These are phyloP conservation scores for Onygenales sp. DNA, from an alignment of 2,329 filamentous ascomycete species.

Conservation along the genomic window DNA sequence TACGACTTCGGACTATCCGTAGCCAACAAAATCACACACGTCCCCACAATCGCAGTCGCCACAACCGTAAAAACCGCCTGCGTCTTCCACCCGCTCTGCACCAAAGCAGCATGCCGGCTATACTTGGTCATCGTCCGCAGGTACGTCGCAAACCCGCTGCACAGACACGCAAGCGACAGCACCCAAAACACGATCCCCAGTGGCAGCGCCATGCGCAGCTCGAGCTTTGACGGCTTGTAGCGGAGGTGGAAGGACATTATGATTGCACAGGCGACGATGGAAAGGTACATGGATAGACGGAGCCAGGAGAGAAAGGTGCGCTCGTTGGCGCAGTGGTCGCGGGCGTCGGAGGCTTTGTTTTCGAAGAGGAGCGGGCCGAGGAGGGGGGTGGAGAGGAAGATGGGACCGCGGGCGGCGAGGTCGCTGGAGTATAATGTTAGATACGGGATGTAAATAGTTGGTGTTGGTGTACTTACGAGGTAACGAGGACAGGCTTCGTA, in stretches of 20 bases:
- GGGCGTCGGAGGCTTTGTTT: constrained; percentile 56
- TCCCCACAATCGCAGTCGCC: constrained; percentile 34
- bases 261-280: constrained; percentile 81
- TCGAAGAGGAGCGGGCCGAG: constrained; percentile 55
- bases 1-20: constrained; percentile 20
- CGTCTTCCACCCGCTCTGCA: constrained; percentile 90
- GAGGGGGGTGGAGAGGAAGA: constrained; percentile 46
- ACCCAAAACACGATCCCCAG: constrained; percentile 84
- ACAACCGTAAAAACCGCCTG: constrained; percentile 56
- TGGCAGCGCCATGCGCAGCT: constrained; percentile 69
- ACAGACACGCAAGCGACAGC: constrained; percentile 66
- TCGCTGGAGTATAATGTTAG: constrained; percentile 15
- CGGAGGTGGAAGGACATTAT: constrained; percentile 90
- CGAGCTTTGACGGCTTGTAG: constrained; percentile 56
- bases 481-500: constrained; percentile 40
- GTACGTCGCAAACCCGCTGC: constrained; percentile 76
- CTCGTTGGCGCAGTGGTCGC: constrained; percentile 59
- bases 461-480: constrained; percentile 30
- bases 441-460: not conserved
- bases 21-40: constrained; percentile 35
- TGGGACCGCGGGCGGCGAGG: constrained; percentile 22
- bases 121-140: constrained; percentile 76
- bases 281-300: constrained; percentile 80
- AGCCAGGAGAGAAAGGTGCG: constrained; percentile 83
- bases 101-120: constrained; percentile 65